phyloP scores from a whole-genome alignment of 2,329 filamentous ascomycete species.

The Alternaria postmessia region DNA sequence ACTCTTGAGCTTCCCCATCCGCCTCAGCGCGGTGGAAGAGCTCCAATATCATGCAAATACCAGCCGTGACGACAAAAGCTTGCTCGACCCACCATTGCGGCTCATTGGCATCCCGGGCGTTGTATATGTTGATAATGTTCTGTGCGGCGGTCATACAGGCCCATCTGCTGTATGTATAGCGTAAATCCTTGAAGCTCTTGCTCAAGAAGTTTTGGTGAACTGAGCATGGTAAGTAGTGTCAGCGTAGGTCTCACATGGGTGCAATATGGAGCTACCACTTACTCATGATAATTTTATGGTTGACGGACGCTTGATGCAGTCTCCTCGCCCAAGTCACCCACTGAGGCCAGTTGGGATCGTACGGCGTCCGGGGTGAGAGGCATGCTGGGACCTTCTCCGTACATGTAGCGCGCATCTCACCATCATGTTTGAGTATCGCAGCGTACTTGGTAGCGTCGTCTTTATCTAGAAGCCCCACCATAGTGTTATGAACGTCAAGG shows the following conservation, averaged over 20 bases:
- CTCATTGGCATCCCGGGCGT: conserved; percentile 46
- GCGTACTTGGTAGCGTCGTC: conserved; percentile 49
- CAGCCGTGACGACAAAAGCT: conserved; percentile 43
- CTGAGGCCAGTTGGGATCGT: conserved; percentile 50
- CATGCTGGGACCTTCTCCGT: conserved; percentile 48
- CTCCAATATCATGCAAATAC: conserved; percentile 40
- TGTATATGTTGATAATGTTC: conserved; percentile 53
- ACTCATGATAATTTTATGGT: conserved; percentile 58
- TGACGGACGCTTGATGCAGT: conserved; percentile 50
- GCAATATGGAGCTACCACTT: not conserved
- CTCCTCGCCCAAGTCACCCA: conserved; percentile 54
- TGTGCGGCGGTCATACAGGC: conserved; percentile 53
- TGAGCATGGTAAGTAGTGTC: not conserved
- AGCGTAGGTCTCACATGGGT: not conserved
- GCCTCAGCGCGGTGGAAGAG: conserved; percentile 35
- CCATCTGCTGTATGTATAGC: conserved; percentile 55
- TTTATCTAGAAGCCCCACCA: conserved; percentile 45
- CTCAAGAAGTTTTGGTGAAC: conserved; percentile 54
- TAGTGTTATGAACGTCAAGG: conserved; percentile 51
- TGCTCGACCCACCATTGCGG: conserved; percentile 55
- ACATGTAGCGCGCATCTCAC: conserved; percentile 46
- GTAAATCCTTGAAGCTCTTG: conserved; percentile 52
- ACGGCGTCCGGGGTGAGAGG: conserved; percentile 42
- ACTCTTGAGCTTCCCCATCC: conserved; percentile 35
- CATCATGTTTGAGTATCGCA: conserved; percentile 53